Evolutionary conservation across 345 rosid species (phyloP).

Genomic region (Trapa bicornis): DNA sequence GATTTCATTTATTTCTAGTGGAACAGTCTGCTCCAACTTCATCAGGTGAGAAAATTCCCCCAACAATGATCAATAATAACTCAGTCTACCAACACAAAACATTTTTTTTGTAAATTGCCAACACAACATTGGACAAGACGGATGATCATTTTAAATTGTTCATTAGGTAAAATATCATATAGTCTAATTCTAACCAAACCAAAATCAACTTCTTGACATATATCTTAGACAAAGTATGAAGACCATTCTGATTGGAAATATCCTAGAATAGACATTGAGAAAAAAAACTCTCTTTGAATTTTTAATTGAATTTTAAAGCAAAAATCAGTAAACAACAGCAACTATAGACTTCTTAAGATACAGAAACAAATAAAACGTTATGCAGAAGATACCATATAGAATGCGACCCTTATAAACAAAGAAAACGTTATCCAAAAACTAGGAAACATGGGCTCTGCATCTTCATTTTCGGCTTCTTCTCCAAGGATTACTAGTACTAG

Average conservation of each 20-base stretch:
- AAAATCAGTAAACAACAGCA: neutral
- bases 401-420: neutral
- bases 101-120: too few species aligned
- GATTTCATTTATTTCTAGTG: too few species aligned
- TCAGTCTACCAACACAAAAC: too few species aligned
- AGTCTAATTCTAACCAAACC: neutral
- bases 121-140: too few species aligned
- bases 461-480: too few species aligned
- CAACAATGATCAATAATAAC: neutral
- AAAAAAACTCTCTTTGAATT: neutral
- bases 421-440: too few species aligned
- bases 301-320: neutral
- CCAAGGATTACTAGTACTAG: too few species aligned
- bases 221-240: neutral
- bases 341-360: neutral
- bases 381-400: neutral
- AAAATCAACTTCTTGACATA: neutral
- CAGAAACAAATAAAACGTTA: neutral
- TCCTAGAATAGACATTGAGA: neutral
- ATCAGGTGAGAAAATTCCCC: neutral
- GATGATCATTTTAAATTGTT: neutral
- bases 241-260: neutral
- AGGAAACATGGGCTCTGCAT: too few species aligned
- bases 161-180: neutral
- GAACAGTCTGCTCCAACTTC: conserved; percentile 10